Base-by-base conservation (phyloP, 2,329 filamentous ascomycete genomes). In the Rhinocladiella similis region DNA sequence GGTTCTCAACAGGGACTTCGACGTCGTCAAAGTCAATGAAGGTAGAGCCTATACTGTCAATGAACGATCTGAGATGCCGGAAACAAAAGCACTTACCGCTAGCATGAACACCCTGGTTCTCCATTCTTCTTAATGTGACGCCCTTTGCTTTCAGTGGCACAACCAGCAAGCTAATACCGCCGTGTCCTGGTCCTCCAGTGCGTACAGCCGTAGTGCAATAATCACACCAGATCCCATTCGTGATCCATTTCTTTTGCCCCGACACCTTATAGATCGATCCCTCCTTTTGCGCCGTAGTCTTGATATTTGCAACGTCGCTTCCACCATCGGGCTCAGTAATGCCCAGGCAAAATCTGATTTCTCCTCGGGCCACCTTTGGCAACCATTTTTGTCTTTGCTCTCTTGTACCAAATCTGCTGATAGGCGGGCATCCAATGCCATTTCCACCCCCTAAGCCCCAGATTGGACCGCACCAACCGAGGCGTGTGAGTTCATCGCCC, bases 241-340 rank as follows among this genome's bases (percentile, higher is more conserved):
- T 89, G 66, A 89, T 89, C 88, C 88, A 91, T 73, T 92, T 90
- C 80, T 91, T 91, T 0, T 80, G 79, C 14, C 88, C 88, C 55
- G 89, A 90, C 41, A 91, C 74, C 46, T 90, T 78, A 66, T 87
- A 91, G 63, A 82, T 74, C 67, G 83, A 84, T 9, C 87, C 87
- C 66, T 85, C 83, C 68, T 84, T 85, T 5, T 72, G 75, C 2
- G 88, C 88, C 0, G 83, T 88, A 0, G 88, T 90, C 5, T 79
- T 79, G 61, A 91, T 88, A 64, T 86, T 87, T 2, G 87, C 86
- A 1, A 91, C 89, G 68, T 91, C 88, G 52, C 82, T 86, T 0
- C 89, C 88, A 1, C 87, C 88, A 54, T 84, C 85, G 0, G 89
- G 89, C 69, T 92, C 89, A 0, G 89, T 92, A 64, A 92, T 90